These are phyloP conservation scores for Gaultheria prostrata DNA, from an alignment of 148 eudicot species.

Conservation along the genomic window DNA sequence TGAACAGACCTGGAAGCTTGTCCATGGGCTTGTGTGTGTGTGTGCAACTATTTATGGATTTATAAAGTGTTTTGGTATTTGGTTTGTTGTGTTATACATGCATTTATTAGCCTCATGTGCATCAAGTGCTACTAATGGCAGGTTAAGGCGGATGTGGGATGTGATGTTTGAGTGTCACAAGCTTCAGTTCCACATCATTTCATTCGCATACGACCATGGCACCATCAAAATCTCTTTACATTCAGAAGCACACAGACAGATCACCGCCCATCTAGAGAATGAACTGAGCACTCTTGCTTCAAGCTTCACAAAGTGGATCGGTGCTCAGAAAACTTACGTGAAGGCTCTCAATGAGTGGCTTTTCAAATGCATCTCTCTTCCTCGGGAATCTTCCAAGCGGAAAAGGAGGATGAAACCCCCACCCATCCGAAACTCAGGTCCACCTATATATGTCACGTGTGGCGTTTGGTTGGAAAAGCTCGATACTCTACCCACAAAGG, in stretches of 20 bases:
- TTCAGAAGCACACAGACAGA: constrained; percentile 59
- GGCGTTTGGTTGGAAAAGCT: constrained; percentile 72
- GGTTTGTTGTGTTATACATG: background rate
- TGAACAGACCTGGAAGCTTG: background rate
- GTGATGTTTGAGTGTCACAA: constrained; percentile 82
- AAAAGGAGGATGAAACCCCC: constrained; percentile 36
- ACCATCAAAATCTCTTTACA: constrained; percentile 45
- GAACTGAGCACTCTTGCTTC: constrained; percentile 49
- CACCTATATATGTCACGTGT: constrained; percentile 77
- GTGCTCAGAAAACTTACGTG: constrained; percentile 58
- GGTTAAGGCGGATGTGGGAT: constrained; percentile 88
- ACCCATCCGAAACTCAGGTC: constrained; percentile 45
- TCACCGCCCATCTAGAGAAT: constrained; percentile 39
- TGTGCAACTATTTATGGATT: too few relatives aligned
- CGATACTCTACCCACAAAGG: constrained; percentile 39
- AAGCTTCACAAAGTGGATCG: constrained; percentile 74
- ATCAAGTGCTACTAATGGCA: constrained; percentile 27
- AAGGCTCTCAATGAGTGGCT: constrained; percentile 76
- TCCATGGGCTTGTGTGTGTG: background rate
- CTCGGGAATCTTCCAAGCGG: constrained; percentile 44
- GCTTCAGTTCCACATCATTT: constrained; percentile 61
- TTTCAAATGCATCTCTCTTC: constrained; percentile 51
- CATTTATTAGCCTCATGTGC: background rate
- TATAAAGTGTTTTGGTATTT: background rate
- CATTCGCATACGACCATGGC: constrained; percentile 38